A percentile compares a stretch with the other conserved stretches of the same genome.
These are phyloP conservation scores for Kazachstania africana DNA, from an alignment of 805 yeast species.

Conservation along the genomic window DNA sequence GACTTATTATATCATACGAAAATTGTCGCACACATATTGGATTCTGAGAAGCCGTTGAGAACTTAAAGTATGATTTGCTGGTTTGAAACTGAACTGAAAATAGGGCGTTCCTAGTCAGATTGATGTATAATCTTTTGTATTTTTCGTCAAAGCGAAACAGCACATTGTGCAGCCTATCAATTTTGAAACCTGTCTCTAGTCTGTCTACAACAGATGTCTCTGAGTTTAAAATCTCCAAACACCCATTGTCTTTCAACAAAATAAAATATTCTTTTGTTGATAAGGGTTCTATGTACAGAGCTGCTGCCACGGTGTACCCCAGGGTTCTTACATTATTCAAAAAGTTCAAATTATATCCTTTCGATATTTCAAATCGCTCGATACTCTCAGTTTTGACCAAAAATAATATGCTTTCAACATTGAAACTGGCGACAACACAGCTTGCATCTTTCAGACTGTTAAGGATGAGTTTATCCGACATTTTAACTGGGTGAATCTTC, in stretches of 20 bases:
- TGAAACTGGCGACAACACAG: too few species aligned
- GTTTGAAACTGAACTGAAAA: slow-evolving; percentile 4
- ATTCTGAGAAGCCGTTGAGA: slow-evolving; percentile 3
- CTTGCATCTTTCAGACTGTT: too few species aligned
- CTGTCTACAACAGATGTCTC: slow-evolving; percentile 5
- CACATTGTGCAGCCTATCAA: background rate
- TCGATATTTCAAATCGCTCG: too few species aligned
- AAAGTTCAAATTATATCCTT: too few species aligned
- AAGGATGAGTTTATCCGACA: too few species aligned
- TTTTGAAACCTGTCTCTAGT: slow-evolving; percentile 5
- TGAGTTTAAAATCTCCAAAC: slow-evolving; percentile 7
- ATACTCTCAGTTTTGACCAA: too few species aligned
- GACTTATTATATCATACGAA: slow-evolving; percentile 3
- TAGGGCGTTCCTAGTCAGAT: slow-evolving; percentile 6
- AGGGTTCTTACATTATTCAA: background rate
- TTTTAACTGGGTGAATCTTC: too few species aligned
- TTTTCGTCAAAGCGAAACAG: slow-evolving; percentile 7
- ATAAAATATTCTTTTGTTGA: slow-evolving; percentile 7
- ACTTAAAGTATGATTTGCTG: slow-evolving; percentile 2
- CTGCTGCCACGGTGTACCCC: slow-evolving; percentile 12
- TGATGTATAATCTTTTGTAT: slow-evolving; percentile 6
- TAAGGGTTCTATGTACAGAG: slow-evolving; percentile 7
- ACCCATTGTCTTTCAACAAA: slow-evolving; percentile 13
- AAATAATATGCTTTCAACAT: too few species aligned
- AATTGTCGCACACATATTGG: slow-evolving; percentile 3